Base-by-base conservation (phyloP, 306 rosid species). In the Hippophae rhamnoides region DNA sequence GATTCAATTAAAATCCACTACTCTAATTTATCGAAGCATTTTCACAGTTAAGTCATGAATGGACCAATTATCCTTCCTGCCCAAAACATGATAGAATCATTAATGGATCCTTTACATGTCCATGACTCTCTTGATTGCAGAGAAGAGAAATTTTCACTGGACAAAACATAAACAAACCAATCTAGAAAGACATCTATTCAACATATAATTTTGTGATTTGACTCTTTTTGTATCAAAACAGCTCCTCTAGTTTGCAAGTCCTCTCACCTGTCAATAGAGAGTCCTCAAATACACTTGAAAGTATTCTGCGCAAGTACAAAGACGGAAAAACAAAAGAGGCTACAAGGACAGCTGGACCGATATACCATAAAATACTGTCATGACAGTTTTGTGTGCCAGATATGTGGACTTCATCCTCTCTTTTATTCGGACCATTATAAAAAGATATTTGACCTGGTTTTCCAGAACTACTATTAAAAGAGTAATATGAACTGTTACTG, bases 271-370 rank as follows among this genome's bases (percentile, higher is more conserved):
- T 92, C 63, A 92, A 72, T 78, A 92, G 68, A 43, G 99, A 92
- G 79, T 92, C 99, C 83, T 92, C 99, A 74, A 86, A 92, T 68
- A 92, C 52, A 60, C 78, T 68, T 56, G 93, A 85, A 18, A 92
- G 84, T 46, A 85, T 60, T 84, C 75, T 80, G 45, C 96, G 95
- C 68, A 92, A 61, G 76, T 92, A 88, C 25, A 92, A 88, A 1
- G 99, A 88, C 26, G 99, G 99, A 69, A 88, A 85, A 71, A 92
- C 77, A 81, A 92, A 92, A 55, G 99, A 92, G 60, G 96, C 86
- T 56, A 92, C 94, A 13, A 92, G 96, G 61, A 92, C 78, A 18
- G 95, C 79, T 41, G 99, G 99, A 60, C 96, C 96, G 7, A 78
- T 40, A 64, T 88, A 79, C 96, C 99, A 92, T 46, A 92, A 73